Evolutionary conservation across 2,329 filamentous ascomycete genomes (phyloP).

Genomic region (Magnaporthiopsis rhizophila): DNA sequence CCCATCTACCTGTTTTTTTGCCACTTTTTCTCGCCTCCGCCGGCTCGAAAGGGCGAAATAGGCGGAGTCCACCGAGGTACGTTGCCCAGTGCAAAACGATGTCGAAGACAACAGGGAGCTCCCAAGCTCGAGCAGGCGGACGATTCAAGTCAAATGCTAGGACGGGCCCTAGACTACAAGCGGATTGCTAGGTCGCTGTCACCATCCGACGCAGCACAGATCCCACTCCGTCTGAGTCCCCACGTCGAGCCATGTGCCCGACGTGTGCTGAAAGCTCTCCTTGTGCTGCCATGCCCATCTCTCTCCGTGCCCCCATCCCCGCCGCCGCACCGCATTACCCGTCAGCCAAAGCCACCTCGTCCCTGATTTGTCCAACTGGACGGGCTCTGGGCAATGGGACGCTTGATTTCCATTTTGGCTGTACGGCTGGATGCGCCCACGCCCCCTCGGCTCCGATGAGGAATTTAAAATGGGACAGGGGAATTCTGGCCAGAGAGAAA

Average conservation of each 20-base stretch:
- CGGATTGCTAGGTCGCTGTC: not conserved
- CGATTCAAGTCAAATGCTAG: not conserved
- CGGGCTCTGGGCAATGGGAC: not conserved
- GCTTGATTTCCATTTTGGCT: conserved; percentile 5
- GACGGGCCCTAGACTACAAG: not conserved
- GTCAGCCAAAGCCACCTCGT: not conserved
- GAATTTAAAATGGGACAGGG: not conserved
- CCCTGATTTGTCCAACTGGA: conserved; percentile 7
- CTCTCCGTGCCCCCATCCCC: not conserved
- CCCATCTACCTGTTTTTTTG: not conserved
- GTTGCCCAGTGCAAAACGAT: not conserved
- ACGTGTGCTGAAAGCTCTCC: not conserved
- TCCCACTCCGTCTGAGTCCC: not conserved
- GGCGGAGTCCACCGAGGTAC: not conserved
- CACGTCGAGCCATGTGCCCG: not conserved
- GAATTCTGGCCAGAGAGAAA: not conserved
- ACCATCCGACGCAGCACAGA: not conserved
- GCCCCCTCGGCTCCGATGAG: not conserved
- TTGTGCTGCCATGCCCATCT: not conserved
- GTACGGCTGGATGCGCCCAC: conserved; percentile 2
- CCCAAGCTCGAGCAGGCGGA: not conserved
- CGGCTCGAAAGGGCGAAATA: not conserved
- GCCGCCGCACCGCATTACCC: conserved; percentile 4
- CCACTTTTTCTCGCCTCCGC: not conserved
- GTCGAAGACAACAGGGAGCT: not conserved